A percentile compares a stretch with the other conserved stretches of the same genome.
These are phyloP conservation scores for Rubroshorea leprosula DNA, from an alignment of 345 rosid genomes.

Conservation along the genomic window DNA sequence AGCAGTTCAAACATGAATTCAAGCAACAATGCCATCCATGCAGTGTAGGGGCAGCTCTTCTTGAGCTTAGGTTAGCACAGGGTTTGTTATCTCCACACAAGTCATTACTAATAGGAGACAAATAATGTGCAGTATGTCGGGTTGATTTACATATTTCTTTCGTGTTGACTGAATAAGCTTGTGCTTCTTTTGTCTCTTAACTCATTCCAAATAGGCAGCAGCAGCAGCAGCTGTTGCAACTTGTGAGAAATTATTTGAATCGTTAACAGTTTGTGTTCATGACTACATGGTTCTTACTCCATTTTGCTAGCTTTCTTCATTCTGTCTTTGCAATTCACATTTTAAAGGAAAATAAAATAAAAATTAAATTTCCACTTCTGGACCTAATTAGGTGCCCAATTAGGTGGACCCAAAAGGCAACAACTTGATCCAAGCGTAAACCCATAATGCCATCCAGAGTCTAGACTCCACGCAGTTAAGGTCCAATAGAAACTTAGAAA, in stretches of 20 bases:
- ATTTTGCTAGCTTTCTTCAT: no score
- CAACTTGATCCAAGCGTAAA: background rate
- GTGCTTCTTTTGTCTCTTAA: slow-evolving; percentile 1
- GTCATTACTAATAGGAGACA: slow-evolving; percentile 21
- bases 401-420: background rate
- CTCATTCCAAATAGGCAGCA: slow-evolving; percentile 14
- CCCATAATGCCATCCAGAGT: background rate
- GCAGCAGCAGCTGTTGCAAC: slow-evolving; percentile 22
- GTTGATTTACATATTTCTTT: slow-evolving; percentile 19
- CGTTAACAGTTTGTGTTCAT: background rate
- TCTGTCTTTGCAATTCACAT: background rate
- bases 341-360: no score
- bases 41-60: slow-evolving; percentile 28
- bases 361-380: no score
- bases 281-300: no score
- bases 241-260: slow-evolving; percentile 9
- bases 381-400: no score
- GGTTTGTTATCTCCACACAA: slow-evolving; percentile 18
- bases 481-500: no score
- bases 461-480: no score
- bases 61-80: slow-evolving; percentile 17
- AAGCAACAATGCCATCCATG: slow-evolving; percentile 51
- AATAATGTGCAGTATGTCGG: slow-evolving; percentile 31
- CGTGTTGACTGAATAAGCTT: slow-evolving; percentile 26
- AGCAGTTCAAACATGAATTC: slow-evolving; percentile 44